These are phyloP conservation scores for Bipolaris cookei DNA, from an alignment of 2,329 filamentous ascomycete species.

Conservation along the genomic window DNA sequence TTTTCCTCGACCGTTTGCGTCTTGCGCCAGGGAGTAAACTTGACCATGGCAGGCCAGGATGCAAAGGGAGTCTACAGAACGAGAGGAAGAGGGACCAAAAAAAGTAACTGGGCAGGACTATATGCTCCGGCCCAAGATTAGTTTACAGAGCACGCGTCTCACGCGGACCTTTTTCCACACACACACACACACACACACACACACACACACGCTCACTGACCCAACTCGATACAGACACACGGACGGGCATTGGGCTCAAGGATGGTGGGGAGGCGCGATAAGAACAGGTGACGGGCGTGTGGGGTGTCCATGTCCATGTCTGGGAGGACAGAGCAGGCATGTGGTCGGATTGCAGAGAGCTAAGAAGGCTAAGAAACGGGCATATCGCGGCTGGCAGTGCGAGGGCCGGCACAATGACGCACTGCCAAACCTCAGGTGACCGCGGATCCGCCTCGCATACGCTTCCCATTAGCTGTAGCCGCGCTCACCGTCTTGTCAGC, in stretches of 20 bases:
- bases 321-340: conserved; percentile 2
- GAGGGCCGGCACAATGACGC: conserved; percentile 13
- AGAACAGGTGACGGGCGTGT: conserved; percentile 30
- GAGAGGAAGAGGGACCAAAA: neutral
- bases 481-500: conserved; percentile 9
- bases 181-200: neutral
- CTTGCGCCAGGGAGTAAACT: conserved; percentile 26
- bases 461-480: conserved; percentile 2
- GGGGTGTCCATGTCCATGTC: conserved; percentile 16
- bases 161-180: conserved; percentile 17
- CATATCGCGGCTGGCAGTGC: conserved; percentile 14
- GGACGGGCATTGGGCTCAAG: conserved; percentile 12
- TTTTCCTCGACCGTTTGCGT: conserved; percentile 12
- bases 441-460: neutral
- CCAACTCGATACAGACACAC: neutral
- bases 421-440: conserved; percentile 13
- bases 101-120: neutral
- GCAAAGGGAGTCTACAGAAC: neutral
- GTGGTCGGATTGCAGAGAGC: conserved; percentile 2
- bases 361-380: neutral
- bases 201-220: too few relatives aligned
- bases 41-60: conserved; percentile 24
- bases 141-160: conserved; percentile 11
- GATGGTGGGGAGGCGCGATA: conserved; percentile 17
- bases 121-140: conserved; percentile 2